Base-by-base conservation (phyloP, 768 basidiomycete genomes). In the Tricholoma sp. region DNA sequence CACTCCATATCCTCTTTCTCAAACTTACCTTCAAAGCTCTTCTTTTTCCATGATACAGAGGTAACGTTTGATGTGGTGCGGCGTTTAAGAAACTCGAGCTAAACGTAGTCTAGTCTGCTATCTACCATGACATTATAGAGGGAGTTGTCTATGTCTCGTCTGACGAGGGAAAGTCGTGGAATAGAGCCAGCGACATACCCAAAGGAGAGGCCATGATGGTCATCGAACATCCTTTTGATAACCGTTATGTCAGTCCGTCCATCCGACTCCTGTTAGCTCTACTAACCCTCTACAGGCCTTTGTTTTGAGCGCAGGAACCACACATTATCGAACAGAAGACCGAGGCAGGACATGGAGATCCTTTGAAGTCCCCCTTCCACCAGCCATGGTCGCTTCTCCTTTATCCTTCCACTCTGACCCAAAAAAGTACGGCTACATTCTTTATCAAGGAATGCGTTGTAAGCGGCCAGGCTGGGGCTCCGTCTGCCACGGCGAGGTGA, bases 21-120 rank as follows among this genome's bases (percentile, higher is more conserved):
- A 50, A 89, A 89, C 69, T 74, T 90, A 34, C 93, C 94, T 6
- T 81, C 81, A 11, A 79, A 81, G 63, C 67, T 96, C 53, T 90
- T 89, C 75, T 98, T 94, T 79, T 97, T 98, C 73, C 91, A 98
- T 61, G 96, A 97, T 73, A 87, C 91, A 6, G 72, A 86, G 29
- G 95, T 95, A 63, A 76, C n/a, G n/a, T n/a, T n/a, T n/a, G n/a
- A n/a, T n/a, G n/a, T n/a, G n/a, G n/a, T n/a, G 7, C 7, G 14
- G 12, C 39, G 39, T 2, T 52, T 37, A 11, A 50, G n/a, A n/a
- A 34, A 46, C 46, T 29, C 39, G 47, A 47, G 58, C 67, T 52
- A 64, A 57, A 37, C 39, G 22, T 47, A 19, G 37, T 34, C 2
- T 22, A 81, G 80, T 65, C 69, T 58, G 88, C 86, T n/a, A 75